Conservation (phyloP, 371 early-diverging fungal genomes). For the Apophysomyces sp. region DNA sequence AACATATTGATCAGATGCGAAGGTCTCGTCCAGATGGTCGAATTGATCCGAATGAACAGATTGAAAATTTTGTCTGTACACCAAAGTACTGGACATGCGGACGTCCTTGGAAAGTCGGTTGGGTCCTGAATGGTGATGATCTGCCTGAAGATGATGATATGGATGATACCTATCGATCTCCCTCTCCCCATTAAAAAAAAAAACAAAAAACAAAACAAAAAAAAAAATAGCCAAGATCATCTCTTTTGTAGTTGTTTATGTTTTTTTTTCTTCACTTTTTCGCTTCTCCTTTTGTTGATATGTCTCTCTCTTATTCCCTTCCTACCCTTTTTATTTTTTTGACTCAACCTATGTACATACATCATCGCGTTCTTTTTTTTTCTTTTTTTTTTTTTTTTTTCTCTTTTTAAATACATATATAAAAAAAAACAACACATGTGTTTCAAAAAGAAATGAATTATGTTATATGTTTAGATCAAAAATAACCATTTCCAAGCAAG, state of each 20-base stretch:
- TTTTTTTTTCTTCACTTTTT: neutral
- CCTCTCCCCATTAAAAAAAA: constrained; percentile 5
- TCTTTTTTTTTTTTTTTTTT: no score
- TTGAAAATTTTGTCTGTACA: constrained; percentile 41
- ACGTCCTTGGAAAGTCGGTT: constrained; percentile 48
- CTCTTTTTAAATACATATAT: no score
- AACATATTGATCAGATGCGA: constrained; percentile 43
- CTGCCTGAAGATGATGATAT: constrained; percentile 20
- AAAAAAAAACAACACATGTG: no score
- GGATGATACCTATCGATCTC: constrained; percentile 7
- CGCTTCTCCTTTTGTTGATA: no score
- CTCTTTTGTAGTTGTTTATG: neutral
- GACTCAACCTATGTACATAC: no score
- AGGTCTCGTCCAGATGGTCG: constrained; percentile 30
- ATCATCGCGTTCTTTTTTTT: no score
- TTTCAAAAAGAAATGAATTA: no score
- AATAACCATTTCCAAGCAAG: no score
- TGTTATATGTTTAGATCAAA: no score
- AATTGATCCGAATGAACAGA: constrained; percentile 39
- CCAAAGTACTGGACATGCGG: constrained; percentile 53
- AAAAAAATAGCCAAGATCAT: no score
- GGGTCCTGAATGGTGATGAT: constrained; percentile 32
- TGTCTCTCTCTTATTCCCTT: no score
- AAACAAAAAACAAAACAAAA: neutral
- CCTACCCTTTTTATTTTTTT: no score